phyloP scores from a whole-genome alignment of 331 rosid genomes.

The Rosa hybrid region DNA sequence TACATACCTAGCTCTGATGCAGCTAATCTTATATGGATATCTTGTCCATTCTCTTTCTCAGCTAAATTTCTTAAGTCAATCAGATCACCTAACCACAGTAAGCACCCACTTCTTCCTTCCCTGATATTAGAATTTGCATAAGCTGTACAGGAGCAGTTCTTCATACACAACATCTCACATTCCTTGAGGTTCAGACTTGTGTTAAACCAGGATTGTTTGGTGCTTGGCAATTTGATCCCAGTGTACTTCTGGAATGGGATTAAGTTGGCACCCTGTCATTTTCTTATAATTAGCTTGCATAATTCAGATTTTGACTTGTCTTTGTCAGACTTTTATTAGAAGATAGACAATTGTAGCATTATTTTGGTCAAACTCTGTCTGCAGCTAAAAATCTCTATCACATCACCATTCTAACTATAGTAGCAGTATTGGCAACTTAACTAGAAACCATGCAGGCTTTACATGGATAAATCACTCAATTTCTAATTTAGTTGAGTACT shows the following conservation, averaged over 20 bases:
- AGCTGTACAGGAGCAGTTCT: conserved; percentile 37
- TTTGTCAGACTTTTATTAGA: neutral
- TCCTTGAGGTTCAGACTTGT: conserved; percentile 27
- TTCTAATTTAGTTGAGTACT: neutral
- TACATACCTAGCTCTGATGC: conserved; percentile 36
- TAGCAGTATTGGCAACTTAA: neutral
- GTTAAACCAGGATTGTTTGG: conserved; percentile 15
- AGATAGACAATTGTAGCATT: neutral
- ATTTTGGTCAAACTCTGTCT: neutral
- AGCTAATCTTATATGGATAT: conserved; percentile 36
- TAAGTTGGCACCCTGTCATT: too few species aligned
- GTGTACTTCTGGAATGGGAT: neutral
- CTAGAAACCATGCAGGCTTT: neutral
- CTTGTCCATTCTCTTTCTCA: conserved; percentile 11
- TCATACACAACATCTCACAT: conserved; percentile 33
- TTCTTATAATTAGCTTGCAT: neutral
- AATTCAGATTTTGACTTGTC: neutral
- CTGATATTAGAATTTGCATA: conserved; percentile 34
- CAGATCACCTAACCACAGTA: conserved; percentile 30
- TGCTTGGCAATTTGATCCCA: conserved; percentile 32
- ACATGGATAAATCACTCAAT: neutral
- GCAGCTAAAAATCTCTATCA: neutral
- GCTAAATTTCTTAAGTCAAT: conserved; percentile 25
- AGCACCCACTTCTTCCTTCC: conserved; percentile 42
- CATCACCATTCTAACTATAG: neutral